These are phyloP conservation scores for Neurospora sp. DNA, from an alignment of 495 filamentous ascomycete genomes.

Conservation along the genomic window DNA sequence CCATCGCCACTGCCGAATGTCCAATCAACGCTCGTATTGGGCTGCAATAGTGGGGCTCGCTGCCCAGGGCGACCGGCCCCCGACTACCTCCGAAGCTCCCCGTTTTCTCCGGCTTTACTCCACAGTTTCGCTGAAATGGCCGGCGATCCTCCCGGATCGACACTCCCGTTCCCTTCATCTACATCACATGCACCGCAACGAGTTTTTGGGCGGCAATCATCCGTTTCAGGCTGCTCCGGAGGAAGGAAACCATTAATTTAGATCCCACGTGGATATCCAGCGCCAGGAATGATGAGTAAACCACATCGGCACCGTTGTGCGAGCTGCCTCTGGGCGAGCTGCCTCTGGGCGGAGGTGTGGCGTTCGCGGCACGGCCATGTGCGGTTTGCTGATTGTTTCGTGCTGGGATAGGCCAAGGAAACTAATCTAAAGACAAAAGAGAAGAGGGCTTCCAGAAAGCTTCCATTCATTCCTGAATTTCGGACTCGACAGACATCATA, in stretches of 20 bases:
- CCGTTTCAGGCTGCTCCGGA: too few relatives aligned
- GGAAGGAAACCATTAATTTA: neutral
- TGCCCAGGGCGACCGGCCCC: neutral
- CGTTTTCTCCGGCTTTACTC: neutral
- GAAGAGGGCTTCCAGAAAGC: neutral
- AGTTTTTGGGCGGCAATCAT: neutral
- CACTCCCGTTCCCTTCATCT: neutral
- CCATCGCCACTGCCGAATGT: neutral
- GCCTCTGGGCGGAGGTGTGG: neutral
- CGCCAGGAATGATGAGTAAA: neutral
- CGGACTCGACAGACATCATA: neutral
- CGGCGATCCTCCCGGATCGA: neutral
- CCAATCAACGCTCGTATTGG: neutral
- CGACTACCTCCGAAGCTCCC: neutral
- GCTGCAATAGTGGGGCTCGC: neutral
- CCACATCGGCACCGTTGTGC: neutral
- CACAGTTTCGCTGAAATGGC: neutral
- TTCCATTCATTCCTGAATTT: neutral
- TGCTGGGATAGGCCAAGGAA: neutral
- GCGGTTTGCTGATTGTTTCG: neutral
- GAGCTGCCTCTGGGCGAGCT: neutral
- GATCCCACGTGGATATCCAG: neutral
- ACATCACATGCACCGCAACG: neutral
- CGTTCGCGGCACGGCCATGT: neutral
- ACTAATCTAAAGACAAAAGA: neutral